Evolutionary conservation across 305 asterid genomes (phyloP).

Genomic region (Striga hermonthica): DNA sequence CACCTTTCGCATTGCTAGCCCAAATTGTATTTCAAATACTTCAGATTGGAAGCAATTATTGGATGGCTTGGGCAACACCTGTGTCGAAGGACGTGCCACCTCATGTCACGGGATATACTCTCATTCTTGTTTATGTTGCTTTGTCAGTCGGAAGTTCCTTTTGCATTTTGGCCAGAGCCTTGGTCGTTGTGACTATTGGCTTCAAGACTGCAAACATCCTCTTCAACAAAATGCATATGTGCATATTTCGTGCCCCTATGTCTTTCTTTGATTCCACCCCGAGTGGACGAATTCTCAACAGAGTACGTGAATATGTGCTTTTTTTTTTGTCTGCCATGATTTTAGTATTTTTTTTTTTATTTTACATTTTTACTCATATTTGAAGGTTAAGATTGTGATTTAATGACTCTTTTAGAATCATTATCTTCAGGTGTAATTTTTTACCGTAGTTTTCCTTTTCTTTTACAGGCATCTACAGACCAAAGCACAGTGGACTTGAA

Average conservation of each 20-base stretch:
- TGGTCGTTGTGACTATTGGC: conserved; percentile 47
- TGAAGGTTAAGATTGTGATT: not conserved
- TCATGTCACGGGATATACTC: conserved; percentile 49
- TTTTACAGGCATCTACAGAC: conserved; percentile 76
- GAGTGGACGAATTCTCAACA: conserved; percentile 77
- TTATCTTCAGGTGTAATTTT: conserved; percentile 6
- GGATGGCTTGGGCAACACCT: conserved; percentile 99
- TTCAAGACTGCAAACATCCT: conserved; percentile 64
- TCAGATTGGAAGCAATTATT: conserved; percentile 87
- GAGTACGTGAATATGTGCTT: conserved; percentile 47
- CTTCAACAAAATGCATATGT: conserved; percentile 60
- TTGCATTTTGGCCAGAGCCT: conserved; percentile 54
- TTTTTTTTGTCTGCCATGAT: not conserved
- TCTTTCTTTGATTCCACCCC: conserved; percentile 95
- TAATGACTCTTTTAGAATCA: not conserved
- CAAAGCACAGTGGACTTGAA: conserved; percentile 67
- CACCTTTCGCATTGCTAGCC: conserved; percentile 63
- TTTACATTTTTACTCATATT: not conserved
- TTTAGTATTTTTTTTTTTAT: not conserved
- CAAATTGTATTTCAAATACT: conserved; percentile 55
- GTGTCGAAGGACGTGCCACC: conserved; percentile 55
- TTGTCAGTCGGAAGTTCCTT: conserved; percentile 61
- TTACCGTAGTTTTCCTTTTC: conserved; percentile 6
- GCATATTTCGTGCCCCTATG: conserved; percentile 92
- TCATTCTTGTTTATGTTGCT: conserved; percentile 60